Conservation (phyloP, 345 rosid genomes). For the Aquilaria malaccensis region DNA sequence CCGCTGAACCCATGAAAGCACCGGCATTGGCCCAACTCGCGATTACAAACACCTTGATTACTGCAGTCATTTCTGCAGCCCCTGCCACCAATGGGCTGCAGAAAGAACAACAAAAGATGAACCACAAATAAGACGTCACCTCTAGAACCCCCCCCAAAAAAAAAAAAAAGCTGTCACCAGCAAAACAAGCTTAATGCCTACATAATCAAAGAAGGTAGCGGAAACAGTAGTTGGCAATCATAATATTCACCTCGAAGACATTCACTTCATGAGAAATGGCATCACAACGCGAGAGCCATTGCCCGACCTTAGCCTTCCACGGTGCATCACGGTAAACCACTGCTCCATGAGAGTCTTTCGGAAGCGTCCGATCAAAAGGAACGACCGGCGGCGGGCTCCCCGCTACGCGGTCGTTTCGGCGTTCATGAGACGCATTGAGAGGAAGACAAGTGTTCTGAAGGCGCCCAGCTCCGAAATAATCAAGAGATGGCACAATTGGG, state of each 20-base stretch:
- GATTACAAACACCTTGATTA: constrained; percentile 87
- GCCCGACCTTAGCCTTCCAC: constrained; percentile 81
- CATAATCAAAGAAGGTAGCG: neutral
- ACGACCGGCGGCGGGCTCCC: constrained; percentile 17
- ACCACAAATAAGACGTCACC: neutral
- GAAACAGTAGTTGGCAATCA: neutral
- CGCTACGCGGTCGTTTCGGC: constrained; percentile 12
- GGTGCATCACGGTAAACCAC: constrained; percentile 74
- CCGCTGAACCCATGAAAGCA: constrained; percentile 91
- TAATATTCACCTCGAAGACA: constrained; percentile 47
- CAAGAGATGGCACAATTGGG: constrained; percentile 67
- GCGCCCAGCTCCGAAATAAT: constrained; percentile 38
- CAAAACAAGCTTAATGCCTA: neutral
- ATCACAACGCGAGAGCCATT: constrained; percentile 91
- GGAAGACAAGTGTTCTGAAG: constrained; percentile 37
- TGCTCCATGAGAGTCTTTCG: constrained; percentile 64
- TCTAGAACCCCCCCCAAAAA: neutral
- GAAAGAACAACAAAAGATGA: constrained; percentile 1
- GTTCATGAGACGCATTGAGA: constrained; percentile 34
- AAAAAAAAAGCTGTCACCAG: neutral
- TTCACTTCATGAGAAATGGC: constrained; percentile 40
- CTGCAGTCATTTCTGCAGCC: constrained; percentile 63
- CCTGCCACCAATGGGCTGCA: constrained; percentile 68
- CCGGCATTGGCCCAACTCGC: constrained; percentile 65
- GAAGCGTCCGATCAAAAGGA: constrained; percentile 55